Evolutionary conservation across 768 basidiomycete species (phyloP).

Genomic region (Strobilomyces dryophilus): DNA sequence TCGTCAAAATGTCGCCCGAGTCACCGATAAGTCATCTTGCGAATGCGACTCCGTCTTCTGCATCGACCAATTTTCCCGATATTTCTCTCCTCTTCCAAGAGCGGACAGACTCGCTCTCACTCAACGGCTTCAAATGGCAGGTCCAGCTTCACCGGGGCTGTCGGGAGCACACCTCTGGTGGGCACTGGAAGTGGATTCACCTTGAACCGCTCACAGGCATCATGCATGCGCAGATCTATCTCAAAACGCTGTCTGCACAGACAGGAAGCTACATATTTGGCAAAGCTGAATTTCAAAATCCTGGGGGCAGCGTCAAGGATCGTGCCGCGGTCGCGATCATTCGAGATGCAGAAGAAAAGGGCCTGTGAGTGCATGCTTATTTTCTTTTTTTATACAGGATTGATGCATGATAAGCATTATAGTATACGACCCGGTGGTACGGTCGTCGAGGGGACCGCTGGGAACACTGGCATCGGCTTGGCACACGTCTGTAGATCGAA

Average conservation of each 20-base stretch:
- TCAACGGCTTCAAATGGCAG: constrained; percentile 11
- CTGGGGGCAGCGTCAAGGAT: constrained; percentile 97
- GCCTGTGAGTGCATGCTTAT: constrained; percentile 51
- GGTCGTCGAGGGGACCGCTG: constrained; percentile 98
- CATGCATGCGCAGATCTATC: constrained; percentile 62
- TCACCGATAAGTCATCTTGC: not conserved
- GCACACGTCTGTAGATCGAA: constrained; percentile 90
- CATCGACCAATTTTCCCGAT: not conserved
- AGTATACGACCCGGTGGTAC: constrained; percentile 92
- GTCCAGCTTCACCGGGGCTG: constrained; percentile 77
- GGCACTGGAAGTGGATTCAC: constrained; percentile 17
- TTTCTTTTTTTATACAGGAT: not conserved
- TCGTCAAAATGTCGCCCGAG: not conserved
- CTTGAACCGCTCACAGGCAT: constrained; percentile 1
- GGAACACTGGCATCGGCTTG: constrained; percentile 95
- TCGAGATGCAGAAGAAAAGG: constrained; percentile 79
- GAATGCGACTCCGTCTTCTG: not conserved
- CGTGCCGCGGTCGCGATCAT: constrained; percentile 91
- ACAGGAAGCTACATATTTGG: constrained; percentile 83
- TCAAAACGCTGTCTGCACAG: constrained; percentile 76
- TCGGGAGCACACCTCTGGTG: constrained; percentile 93
- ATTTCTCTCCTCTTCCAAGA: constrained; percentile 29
- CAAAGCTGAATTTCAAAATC: constrained; percentile 99
- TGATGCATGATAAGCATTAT: not conserved
- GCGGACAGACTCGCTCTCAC: constrained; percentile 23